Percentiles rank a stretch among this genome's conserved stretches.
phyloP scores from a whole-genome alignment of 768 basidiomycete genomes.

The Naematelia encephala region DNA sequence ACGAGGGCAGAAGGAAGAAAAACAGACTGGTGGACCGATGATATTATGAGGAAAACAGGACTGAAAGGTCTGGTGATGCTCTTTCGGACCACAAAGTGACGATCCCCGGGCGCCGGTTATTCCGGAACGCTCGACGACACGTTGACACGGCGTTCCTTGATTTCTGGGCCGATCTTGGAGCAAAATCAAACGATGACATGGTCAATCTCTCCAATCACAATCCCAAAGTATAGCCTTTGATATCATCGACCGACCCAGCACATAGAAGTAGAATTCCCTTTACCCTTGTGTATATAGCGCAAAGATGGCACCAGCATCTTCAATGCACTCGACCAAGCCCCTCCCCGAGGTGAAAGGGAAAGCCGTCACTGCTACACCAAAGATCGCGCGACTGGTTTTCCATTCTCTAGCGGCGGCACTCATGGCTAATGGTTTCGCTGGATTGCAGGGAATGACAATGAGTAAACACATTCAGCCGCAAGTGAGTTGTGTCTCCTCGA shows the following conservation, averaged over 20 bases:
- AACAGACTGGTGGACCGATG: no score
- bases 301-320: background rate
- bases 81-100: no score
- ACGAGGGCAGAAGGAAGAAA: no score
- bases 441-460: slow-evolving; percentile 22
- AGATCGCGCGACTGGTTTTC: slow-evolving; percentile 32
- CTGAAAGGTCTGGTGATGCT: no score
- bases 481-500: slow-evolving; percentile 28
- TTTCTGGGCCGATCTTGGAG: background rate
- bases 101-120: background rate
- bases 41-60: no score
- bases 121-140: no score
- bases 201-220: no score
- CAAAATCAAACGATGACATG: background rate
- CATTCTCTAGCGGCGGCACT: slow-evolving; percentile 32
- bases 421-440: slow-evolving; percentile 45
- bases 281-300: no score
- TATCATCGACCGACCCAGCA: no score
- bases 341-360: slow-evolving; percentile 11
- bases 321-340: slow-evolving; percentile 24
- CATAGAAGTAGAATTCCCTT: no score
- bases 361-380: slow-evolving; percentile 25
- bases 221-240: no score
- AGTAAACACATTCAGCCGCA: slow-evolving; percentile 30
- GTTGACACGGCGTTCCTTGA: background rate